phyloP scores from a whole-genome alignment of 2,329 filamentous ascomycete species.

The Pestalotiopsis sp. region DNA sequence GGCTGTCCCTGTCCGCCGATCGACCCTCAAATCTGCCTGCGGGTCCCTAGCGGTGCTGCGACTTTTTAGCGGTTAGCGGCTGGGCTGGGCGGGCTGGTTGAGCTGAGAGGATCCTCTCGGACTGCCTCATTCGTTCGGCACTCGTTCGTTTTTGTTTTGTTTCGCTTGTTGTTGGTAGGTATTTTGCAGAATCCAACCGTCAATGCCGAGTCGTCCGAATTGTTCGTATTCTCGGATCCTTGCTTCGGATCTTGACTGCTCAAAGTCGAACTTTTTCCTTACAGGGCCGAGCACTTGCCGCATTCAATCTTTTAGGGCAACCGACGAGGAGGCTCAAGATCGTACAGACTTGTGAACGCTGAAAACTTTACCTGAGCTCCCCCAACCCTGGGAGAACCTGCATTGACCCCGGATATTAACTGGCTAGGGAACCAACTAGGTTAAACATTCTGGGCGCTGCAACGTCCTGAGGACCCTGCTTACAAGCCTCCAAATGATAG shows the following conservation, averaged over 20 bases:
- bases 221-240: too few relatives aligned
- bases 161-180: too few relatives aligned
- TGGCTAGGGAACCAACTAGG: background rate
- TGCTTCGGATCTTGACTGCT: background rate
- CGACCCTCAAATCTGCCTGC: slow-evolving; percentile 1
- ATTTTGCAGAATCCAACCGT: too few relatives aligned
- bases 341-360: background rate
- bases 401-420: background rate
- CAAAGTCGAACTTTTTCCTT: background rate
- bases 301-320: too few relatives aligned
- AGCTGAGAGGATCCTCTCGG: background rate
- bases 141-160: background rate
- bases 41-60: background rate
- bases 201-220: too few relatives aligned
- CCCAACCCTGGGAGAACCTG: background rate
- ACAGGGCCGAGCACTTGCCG: too few relatives aligned
- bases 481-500: background rate
- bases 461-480: slow-evolving; percentile 5
- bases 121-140: background rate
- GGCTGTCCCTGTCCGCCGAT: background rate
- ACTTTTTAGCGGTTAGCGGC: background rate
- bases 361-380: background rate
- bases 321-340: too few relatives aligned
- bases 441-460: background rate
- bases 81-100: background rate